Conservation (phyloP, 176 grass and related monocot species). For the Echinochloa phyllopogon region DNA sequence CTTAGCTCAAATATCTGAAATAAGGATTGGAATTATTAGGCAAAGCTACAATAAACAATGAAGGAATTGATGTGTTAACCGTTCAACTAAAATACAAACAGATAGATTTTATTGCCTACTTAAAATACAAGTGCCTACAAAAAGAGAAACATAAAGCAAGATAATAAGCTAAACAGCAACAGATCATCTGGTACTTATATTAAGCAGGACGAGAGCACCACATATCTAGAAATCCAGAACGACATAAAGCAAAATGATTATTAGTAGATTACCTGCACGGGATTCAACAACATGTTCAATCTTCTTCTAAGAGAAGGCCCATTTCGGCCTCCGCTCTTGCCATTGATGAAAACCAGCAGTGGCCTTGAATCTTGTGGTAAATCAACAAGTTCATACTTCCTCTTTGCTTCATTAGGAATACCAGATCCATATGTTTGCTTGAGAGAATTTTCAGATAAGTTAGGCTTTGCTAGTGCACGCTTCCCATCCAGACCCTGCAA, state of each 20-base stretch:
- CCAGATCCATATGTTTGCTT: constrained; percentile 44
- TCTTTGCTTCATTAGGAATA: constrained; percentile 38
- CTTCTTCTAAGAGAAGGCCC: constrained; percentile 87
- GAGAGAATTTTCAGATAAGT: constrained; percentile 43
- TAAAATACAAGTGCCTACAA: neutral
- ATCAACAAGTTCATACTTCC: constrained; percentile 67
- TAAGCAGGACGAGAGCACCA: neutral
- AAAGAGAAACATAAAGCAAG: neutral
- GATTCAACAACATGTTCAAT: constrained; percentile 85
- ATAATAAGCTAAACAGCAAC: neutral
- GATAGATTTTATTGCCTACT: neutral
- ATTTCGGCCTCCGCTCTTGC: constrained; percentile 80
- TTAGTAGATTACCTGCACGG: constrained; percentile 71
- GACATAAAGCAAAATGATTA: neutral
- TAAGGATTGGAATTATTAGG: constrained; percentile 30
- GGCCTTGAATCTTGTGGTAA: constrained; percentile 74
- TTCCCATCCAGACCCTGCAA: constrained; percentile 59
- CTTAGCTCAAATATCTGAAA: constrained; percentile 93
- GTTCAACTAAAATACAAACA: neutral
- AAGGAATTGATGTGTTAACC: neutral
- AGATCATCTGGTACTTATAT: neutral
- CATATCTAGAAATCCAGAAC: neutral
- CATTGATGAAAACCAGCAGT: constrained; percentile 96
- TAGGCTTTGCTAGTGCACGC: constrained; percentile 48
- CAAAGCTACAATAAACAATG: constrained; percentile 6